Conservation (phyloP, 2,329 filamentous ascomycete species). For the Colletotrichum sp. region DNA sequence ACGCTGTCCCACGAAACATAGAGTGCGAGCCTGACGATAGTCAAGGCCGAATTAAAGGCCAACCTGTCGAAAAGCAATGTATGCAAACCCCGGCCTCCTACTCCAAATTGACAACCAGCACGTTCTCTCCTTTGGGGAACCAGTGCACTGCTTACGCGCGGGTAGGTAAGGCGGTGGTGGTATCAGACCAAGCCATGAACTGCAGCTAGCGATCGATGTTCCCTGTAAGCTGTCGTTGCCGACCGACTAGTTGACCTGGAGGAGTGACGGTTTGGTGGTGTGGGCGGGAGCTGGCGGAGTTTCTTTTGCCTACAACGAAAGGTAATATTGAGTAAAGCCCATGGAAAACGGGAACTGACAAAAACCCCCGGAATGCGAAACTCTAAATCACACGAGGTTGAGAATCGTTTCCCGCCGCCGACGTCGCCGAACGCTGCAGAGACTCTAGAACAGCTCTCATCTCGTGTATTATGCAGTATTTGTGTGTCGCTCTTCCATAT, state of each 20-base stretch:
- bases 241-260: neutral
- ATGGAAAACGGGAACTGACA: neutral
- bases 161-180: neutral
- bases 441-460: neutral
- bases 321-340: neutral
- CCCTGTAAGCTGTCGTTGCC: neutral
- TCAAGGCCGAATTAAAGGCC: neutral
- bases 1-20: neutral
- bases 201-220: conserved; percentile 5
- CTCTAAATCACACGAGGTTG: conserved; percentile 2
- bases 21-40: neutral
- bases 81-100: neutral
- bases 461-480: neutral
- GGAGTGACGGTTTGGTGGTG: neutral
- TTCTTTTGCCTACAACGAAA: neutral
- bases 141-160: neutral
- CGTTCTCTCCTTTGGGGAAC: neutral
- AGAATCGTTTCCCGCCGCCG: neutral
- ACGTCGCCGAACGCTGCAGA: neutral
- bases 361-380: neutral
- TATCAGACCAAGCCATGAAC: neutral
- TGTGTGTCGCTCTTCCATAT: neutral
- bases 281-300: neutral
- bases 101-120: neutral
- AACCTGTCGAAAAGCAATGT: neutral